Evolutionary conservation across 306 rosid species (phyloP).

Genomic region (Vicia villosa): DNA sequence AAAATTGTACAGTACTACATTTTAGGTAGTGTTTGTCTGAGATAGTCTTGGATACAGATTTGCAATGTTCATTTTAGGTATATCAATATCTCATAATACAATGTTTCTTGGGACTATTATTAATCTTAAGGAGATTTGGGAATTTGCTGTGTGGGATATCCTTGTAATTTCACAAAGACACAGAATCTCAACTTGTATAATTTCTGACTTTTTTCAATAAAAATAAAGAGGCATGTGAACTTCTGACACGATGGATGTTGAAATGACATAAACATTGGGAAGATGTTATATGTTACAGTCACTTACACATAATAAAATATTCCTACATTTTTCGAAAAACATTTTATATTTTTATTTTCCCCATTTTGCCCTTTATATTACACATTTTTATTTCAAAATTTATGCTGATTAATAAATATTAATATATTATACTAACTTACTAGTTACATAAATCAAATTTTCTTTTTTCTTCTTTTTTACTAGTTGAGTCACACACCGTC

Average conservation of each 20-base stretch:
- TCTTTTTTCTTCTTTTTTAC: no score
- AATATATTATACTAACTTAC: not conserved
- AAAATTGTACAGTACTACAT: not conserved
- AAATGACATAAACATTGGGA: slow-evolving; percentile 38
- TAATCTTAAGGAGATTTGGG: slow-evolving; percentile 1
- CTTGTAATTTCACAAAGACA: not conserved
- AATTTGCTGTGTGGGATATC: slow-evolving; percentile 1
- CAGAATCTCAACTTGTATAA: slow-evolving; percentile 35
- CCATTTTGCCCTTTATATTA: not conserved
- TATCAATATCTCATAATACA: not conserved
- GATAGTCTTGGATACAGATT: not conserved
- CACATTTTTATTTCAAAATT: not conserved
- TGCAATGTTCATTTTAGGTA: not conserved
- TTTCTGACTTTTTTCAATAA: slow-evolving; percentile 34
- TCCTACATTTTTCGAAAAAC: not conserved
- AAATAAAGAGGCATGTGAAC: slow-evolving; percentile 33
- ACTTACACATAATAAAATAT: not conserved
- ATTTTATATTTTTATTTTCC: not conserved
- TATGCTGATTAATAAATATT: no score
- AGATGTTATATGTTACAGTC: slow-evolving; percentile 14
- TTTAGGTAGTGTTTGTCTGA: not conserved
- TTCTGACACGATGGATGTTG: slow-evolving; percentile 41
- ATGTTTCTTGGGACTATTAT: not conserved
- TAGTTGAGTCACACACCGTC: not conserved
- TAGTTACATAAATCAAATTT: not conserved